Conservation (phyloP, 2,329 filamentous ascomycete species). For the Bipolaris gigantea region DNA sequence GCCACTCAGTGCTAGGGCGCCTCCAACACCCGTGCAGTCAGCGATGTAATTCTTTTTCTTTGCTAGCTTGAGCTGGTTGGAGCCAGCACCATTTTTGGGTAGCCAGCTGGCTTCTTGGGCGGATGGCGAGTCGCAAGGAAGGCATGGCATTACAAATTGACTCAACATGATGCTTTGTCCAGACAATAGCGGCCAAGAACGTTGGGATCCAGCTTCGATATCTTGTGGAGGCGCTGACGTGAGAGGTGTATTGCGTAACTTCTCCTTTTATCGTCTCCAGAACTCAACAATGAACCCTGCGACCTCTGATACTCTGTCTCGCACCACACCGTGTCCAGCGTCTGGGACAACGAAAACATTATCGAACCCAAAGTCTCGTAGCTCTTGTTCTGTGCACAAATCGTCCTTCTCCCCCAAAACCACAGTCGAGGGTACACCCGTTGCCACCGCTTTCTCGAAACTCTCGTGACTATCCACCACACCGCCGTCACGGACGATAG, state of each 20-base stretch:
- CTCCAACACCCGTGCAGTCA: slow-evolving; percentile 36
- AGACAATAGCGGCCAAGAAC: slow-evolving; percentile 43
- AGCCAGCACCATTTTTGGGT: too few species aligned
- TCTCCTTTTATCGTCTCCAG: slow-evolving; percentile 19
- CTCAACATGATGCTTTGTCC: slow-evolving; percentile 51
- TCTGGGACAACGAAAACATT: slow-evolving; percentile 44
- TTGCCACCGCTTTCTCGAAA: slow-evolving; percentile 34
- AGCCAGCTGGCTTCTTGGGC: slow-evolving; percentile 47
- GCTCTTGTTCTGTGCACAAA: slow-evolving; percentile 37
- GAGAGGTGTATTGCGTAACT: slow-evolving; percentile 56
- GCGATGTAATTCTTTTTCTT: slow-evolving; percentile 29
- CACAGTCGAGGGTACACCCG: slow-evolving; percentile 30
- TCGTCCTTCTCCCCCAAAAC: slow-evolving; percentile 46
- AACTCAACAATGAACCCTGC: slow-evolving; percentile 37
- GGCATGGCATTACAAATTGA: slow-evolving; percentile 58
- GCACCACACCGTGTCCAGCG: slow-evolving; percentile 48
- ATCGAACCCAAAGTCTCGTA: slow-evolving; percentile 39
- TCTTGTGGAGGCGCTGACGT: slow-evolving; percentile 34
- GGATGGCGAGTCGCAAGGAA: slow-evolving; percentile 55
- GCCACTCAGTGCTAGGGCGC: slow-evolving; percentile 39
- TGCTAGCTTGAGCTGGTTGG: too few species aligned
- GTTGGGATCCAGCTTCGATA: not conserved
- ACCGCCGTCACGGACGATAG: slow-evolving; percentile 52
- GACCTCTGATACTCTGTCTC: slow-evolving; percentile 45
- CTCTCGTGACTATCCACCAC: slow-evolving; percentile 45